A percentile compares a stretch with the other conserved stretches of the same genome.
Conservation (phyloP, 2,329 filamentous ascomycete genomes). For the Stromatinia cepivora region DNA sequence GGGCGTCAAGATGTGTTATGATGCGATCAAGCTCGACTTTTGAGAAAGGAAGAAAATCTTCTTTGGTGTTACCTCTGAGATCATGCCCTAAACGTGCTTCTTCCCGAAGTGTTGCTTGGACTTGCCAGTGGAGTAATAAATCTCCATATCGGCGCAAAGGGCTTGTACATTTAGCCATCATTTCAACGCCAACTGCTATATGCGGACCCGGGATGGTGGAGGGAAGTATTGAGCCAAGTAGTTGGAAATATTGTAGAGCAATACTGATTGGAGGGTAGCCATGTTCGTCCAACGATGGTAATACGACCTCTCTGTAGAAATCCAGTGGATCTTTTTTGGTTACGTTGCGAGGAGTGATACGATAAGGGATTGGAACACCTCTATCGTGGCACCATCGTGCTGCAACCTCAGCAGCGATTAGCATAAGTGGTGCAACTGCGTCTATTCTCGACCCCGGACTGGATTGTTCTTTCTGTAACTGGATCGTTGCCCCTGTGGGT, state of each 20-base stretch:
- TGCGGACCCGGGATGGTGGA: constrained; percentile 56
- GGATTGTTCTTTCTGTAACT: constrained; percentile 6
- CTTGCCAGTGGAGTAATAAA: constrained; percentile 65
- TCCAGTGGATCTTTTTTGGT: constrained; percentile 32
- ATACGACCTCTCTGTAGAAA: constrained; percentile 32
- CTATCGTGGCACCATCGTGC: constrained; percentile 61
- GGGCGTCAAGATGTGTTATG: constrained; percentile 35
- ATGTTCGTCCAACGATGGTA: constrained; percentile 31
- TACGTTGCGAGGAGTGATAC: constrained; percentile 38
- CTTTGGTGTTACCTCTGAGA: constrained; percentile 41
- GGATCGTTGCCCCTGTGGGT: background rate
- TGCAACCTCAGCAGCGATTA: constrained; percentile 61
- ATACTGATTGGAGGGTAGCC: constrained; percentile 26
- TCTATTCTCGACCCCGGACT: constrained; percentile 3
- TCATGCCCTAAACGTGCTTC: constrained; percentile 44
- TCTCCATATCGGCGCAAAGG: constrained; percentile 66
- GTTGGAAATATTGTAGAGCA: constrained; percentile 35
- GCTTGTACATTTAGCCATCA: constrained; percentile 64
- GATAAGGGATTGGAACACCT: constrained; percentile 60
- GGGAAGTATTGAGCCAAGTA: constrained; percentile 54
- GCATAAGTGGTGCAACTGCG: constrained; percentile 50
- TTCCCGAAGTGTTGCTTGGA: constrained; percentile 57
- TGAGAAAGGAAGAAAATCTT: constrained; percentile 39
- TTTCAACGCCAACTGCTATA: constrained; percentile 57
- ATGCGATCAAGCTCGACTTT: constrained; percentile 36